Conservation (phyloP, 495 filamentous ascomycete species). For the Podospora conica region DNA sequence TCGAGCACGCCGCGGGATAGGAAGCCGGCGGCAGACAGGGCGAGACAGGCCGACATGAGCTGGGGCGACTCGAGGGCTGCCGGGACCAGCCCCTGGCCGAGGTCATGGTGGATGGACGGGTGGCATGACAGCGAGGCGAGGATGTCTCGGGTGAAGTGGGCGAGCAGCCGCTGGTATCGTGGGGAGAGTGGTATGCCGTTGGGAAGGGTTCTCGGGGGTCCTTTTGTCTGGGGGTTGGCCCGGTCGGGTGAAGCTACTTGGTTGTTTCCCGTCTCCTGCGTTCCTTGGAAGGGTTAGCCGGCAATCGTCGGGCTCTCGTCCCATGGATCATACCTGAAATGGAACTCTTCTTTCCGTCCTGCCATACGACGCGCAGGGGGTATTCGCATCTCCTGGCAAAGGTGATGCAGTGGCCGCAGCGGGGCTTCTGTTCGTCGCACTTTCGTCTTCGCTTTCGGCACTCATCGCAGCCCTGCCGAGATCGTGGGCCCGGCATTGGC, state of each 20-base stretch:
- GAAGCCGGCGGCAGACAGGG: slow-evolving; percentile 17
- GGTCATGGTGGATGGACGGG: slow-evolving; percentile 19
- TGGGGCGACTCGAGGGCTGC: slow-evolving; percentile 17
- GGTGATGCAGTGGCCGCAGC: slow-evolving; percentile 11
- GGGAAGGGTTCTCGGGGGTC: slow-evolving; percentile 9
- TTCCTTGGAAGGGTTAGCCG: not conserved
- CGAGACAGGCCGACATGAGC: slow-evolving; percentile 19
- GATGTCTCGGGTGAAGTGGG: slow-evolving; percentile 15
- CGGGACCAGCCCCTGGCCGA: slow-evolving; percentile 15
- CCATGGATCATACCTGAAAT: not conserved
- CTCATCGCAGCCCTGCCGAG: slow-evolving; percentile 21
- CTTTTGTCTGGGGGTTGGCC: not conserved
- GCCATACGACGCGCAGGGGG: slow-evolving; percentile 13
- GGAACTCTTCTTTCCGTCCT: not conserved
- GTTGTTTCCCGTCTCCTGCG: not conserved
- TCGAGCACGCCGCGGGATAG: slow-evolving; percentile 13
- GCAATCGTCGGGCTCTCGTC: no score
- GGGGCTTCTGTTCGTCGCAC: slow-evolving; percentile 18
- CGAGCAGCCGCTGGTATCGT: slow-evolving; percentile 13
- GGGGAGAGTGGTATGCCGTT: slow-evolving; percentile 19
- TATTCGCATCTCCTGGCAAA: slow-evolving; percentile 16
- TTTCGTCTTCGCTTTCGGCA: slow-evolving; percentile 18
- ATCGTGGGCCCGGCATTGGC: slow-evolving; percentile 13
- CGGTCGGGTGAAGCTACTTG: no score
- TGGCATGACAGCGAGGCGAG: slow-evolving; percentile 21